Conservation (phyloP, 2,329 filamentous ascomycete genomes). For the Drechmeria coniospora region DNA sequence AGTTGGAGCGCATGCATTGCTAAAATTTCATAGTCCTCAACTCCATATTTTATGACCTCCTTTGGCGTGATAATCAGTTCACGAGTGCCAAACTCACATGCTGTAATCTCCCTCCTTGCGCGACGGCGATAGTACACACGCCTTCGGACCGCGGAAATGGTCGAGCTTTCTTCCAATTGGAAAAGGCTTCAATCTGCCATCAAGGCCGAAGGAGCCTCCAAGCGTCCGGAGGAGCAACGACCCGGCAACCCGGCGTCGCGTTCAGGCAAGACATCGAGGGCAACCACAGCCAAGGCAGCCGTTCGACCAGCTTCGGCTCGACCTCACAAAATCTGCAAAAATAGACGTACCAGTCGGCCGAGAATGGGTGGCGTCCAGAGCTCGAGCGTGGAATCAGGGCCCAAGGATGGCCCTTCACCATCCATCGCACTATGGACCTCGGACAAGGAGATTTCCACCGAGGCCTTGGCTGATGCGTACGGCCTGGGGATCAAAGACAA, state of each 20-base stretch:
- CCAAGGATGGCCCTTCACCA: conserved; percentile 27
- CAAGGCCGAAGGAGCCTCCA: conserved; percentile 27
- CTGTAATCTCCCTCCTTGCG: too few species aligned
- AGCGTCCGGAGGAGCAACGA: conserved; percentile 27
- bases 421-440: conserved; percentile 45
- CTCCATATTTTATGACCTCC: too few species aligned
- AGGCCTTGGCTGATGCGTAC: conserved; percentile 47
- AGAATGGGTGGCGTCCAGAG: conserved; percentile 44
- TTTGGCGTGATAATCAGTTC: too few species aligned
- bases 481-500: conserved; percentile 34
- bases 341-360: too few species aligned
- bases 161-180: conserved; percentile 55
- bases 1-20: too few species aligned
- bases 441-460: conserved; percentile 44
- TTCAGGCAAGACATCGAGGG: conserved; percentile 16
- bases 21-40: too few species aligned
- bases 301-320: too few species aligned
- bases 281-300: neutral
- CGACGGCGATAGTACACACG: too few species aligned
- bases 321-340: too few species aligned
- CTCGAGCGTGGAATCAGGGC: conserved; percentile 24
- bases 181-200: conserved; percentile 57
- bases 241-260: conserved; percentile 14
- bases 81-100: too few species aligned
- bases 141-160: conserved; percentile 12